Evolutionary conservation across 1,139 yeast genomes (phyloP), one percentile per base, ranked within the genome.

Genomic region (Blastobotrys indianensis): DNA sequence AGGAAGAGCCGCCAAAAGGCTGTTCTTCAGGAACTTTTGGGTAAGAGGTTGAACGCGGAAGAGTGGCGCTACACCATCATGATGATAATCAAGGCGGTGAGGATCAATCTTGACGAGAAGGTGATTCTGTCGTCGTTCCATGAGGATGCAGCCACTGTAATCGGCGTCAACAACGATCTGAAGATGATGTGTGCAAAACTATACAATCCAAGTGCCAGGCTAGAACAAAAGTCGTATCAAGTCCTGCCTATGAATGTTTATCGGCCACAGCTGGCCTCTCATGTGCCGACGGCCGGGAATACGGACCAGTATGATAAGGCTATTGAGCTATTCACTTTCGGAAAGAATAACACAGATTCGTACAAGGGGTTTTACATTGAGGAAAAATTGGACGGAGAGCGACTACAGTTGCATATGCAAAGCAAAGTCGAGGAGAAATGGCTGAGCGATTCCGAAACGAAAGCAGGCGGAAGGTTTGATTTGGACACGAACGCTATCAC

Each of bases 301-400:
- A 67, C 80, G 3, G 66, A 68, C 4, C 66, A 74, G 15, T 81
- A 82, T 58, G 73, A 72, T 3, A 65, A 68, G 16, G 65, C 82
- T 13, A 74, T 80, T 13, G 58, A 61, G 10, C 68, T 65, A 32
- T 67, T 82, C 65, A 53, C 56, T 4, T 45, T 46, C 2, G 75
- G 75, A 32, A 87, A 87, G 58, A 75, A 73, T 47, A 78, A 20
- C 35, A 20, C 9, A 28, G 32, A 65, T 82, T 15, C 74, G 79
- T 66, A 55, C 3, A 46, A 46, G 2, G 76, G 75, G 32, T 87
- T 87, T 58, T 76, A 73, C 47, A 79, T 92, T 23, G 97, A 92
- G 58, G 97, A 92, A 61, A 92, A 92, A 61, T 75, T 88, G 69
- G 97, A 92, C 64, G 98, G 98, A 2, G 97, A 90, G 61, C 67